These are phyloP conservation scores for Discostella stelligera DNA, from an alignment of 352 stramenopile genomes.

Conservation along the genomic window DNA sequence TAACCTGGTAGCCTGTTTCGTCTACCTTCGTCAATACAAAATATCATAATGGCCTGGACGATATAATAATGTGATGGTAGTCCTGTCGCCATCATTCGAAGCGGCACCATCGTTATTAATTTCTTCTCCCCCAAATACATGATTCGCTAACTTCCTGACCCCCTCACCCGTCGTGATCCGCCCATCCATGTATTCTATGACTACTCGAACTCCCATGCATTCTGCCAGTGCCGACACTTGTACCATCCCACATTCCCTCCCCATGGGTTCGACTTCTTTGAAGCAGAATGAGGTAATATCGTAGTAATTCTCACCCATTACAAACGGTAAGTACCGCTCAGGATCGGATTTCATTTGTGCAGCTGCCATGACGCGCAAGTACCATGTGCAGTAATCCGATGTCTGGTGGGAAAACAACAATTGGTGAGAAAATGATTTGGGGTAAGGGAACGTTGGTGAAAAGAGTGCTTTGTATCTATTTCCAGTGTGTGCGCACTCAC, in stretches of 20 bases:
- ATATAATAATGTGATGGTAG: conserved; percentile 87
- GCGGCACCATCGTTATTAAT: conserved; percentile 1
- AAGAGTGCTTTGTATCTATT: background rate
- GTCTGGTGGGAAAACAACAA: conserved; percentile 16
- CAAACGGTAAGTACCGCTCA: conserved; percentile 88
- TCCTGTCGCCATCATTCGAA: conserved; percentile 21
- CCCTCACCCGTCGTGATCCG: conserved; percentile 24
- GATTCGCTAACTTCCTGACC: conserved; percentile 33
- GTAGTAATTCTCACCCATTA: conserved; percentile 57
- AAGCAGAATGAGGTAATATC: conserved; percentile 88
- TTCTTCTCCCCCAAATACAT: conserved; percentile 48
- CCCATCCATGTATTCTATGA: conserved; percentile 93
- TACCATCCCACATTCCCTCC: conserved; percentile 90
- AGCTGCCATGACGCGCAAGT: conserved; percentile 72
- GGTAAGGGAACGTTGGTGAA: background rate
- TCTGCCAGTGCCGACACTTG: conserved; percentile 90
- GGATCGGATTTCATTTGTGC: conserved; percentile 85
- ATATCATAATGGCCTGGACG: conserved; percentile 94
- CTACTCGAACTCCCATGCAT: conserved; percentile 86
- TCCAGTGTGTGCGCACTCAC: conserved; percentile 13
- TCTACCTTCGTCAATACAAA: conserved; percentile 79
- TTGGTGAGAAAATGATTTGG: background rate
- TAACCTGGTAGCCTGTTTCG: too few species aligned
- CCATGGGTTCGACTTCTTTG: conserved; percentile 89
- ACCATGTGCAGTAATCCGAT: conserved; percentile 81